These are phyloP conservation scores for Glycine latifolia DNA, from an alignment of 306 rosid genomes.

Conservation along the genomic window DNA sequence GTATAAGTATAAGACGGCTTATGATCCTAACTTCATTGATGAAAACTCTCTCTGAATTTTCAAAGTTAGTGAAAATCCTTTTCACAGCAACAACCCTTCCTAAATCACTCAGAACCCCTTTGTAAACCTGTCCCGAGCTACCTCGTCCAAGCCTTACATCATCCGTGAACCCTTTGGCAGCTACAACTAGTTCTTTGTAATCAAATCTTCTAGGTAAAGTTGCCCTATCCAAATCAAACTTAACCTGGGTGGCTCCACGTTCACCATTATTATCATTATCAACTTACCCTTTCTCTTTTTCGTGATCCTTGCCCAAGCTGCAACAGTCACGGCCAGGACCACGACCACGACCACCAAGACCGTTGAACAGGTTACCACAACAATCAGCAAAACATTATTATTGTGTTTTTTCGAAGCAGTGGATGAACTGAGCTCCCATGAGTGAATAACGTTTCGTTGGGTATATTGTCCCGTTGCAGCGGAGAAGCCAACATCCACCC, in stretches of 20 bases:
- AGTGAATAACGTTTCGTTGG: too few species aligned
- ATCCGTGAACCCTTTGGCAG: slow-evolving; percentile 52
- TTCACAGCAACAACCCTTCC: slow-evolving; percentile 57
- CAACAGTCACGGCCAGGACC: slow-evolving; percentile 1
- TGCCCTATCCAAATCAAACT: slow-evolving; percentile 47
- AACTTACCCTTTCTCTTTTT: slow-evolving; percentile 29
- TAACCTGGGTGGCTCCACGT: background rate
- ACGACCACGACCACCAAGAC: slow-evolving; percentile 18
- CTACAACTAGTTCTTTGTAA: slow-evolving; percentile 50
- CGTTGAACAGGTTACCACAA: slow-evolving; percentile 18
- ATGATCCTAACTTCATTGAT: slow-evolving; percentile 56
- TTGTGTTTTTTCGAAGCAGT: too few species aligned
- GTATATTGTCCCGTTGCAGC: background rate
- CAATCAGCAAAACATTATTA: background rate
- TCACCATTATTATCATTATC: background rate
- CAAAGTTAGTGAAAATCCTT: slow-evolving; percentile 47
- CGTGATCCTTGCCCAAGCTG: background rate
- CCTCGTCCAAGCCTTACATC: slow-evolving; percentile 60
- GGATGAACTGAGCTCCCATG: too few species aligned
- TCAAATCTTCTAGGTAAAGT: slow-evolving; percentile 53
- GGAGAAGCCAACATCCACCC: slow-evolving; percentile 53
- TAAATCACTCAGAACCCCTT: slow-evolving; percentile 40
- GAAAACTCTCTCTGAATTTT: slow-evolving; percentile 46
- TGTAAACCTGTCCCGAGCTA: slow-evolving; percentile 61
- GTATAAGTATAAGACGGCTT: slow-evolving; percentile 51